These are phyloP conservation scores for Abrus precatorius DNA, from an alignment of 306 rosid species.

Conservation along the genomic window DNA sequence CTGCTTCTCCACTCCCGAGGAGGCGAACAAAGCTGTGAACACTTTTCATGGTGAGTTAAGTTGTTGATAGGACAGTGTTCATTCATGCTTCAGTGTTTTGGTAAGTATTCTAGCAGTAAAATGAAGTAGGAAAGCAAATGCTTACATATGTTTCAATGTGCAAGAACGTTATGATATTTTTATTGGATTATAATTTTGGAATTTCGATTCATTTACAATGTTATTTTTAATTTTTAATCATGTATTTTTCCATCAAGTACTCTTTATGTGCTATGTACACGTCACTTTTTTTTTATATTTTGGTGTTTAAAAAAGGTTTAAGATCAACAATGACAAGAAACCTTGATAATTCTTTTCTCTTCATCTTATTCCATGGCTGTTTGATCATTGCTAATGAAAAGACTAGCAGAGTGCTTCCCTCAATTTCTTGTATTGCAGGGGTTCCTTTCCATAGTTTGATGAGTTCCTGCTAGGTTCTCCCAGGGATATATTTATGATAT, in stretches of 20 bases:
- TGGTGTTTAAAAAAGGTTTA: background rate
- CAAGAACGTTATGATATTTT: background rate
- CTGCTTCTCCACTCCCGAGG: constrained; percentile 87
- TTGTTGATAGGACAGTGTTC: constrained; percentile 8
- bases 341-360: constrained; percentile 15
- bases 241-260: constrained; percentile 15
- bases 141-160: constrained; percentile 19
- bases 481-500: background rate
- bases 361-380: constrained; percentile 23
- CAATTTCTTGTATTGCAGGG: background rate
- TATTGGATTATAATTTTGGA: constrained; percentile 38
- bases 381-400: background rate
- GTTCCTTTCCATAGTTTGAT: constrained; percentile 25
- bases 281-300: background rate
- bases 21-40: constrained; percentile 86
- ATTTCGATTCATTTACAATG: background rate
- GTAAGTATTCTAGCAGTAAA: background rate
- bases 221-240: constrained; percentile 3
- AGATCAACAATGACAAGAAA: constrained; percentile 3
- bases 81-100: constrained; percentile 11
- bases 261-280: background rate
- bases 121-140: constrained; percentile 44
- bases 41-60: constrained; percentile 74
- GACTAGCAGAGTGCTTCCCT: constrained; percentile 13
- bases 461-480: constrained; percentile 23